Evolutionary conservation across 176 grass and related monocot genomes (phyloP).

Genomic region (Lolium rigidum): DNA sequence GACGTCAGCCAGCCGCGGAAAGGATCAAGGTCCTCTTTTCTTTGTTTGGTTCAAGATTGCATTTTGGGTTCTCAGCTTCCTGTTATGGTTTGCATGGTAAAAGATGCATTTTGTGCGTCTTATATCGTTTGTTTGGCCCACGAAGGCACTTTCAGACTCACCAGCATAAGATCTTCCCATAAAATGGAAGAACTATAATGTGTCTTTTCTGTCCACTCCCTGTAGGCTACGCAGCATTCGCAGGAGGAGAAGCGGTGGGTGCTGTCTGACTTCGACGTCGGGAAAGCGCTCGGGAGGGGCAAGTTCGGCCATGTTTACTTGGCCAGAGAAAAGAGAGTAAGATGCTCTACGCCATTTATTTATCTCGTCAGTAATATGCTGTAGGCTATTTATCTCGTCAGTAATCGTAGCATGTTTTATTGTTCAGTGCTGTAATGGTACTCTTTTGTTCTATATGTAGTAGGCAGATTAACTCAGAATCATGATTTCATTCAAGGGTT

Average conservation of each 20-base stretch:
- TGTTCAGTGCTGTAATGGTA: background rate
- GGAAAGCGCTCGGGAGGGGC: constrained; percentile 88
- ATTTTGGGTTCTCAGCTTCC: background rate
- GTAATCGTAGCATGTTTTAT: background rate
- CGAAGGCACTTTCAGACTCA: background rate
- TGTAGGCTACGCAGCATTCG: constrained; percentile 45
- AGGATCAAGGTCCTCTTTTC: background rate
- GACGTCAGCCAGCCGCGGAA: background rate
- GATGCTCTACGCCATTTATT: background rate
- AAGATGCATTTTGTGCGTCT: constrained; percentile 3
- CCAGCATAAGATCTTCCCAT: background rate
- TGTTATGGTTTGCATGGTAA: constrained; percentile 19
- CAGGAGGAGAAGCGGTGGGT: constrained; percentile 82
- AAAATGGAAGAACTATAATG: background rate
- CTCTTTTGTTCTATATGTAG: background rate
- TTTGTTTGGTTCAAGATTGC: constrained; percentile 2
- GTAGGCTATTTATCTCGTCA: background rate
- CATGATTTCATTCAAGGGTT: background rate
- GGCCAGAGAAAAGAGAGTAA: constrained; percentile 77
- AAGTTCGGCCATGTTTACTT: constrained; percentile 97
- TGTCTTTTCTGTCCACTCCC: background rate
- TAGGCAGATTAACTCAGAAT: constrained; percentile 7
- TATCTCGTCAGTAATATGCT: background rate
- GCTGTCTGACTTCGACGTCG: constrained; percentile 79
- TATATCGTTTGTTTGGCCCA: background rate